These are phyloP conservation scores for Rickenella mellea DNA, from an alignment of 768 basidiomycete species.

Conservation along the genomic window DNA sequence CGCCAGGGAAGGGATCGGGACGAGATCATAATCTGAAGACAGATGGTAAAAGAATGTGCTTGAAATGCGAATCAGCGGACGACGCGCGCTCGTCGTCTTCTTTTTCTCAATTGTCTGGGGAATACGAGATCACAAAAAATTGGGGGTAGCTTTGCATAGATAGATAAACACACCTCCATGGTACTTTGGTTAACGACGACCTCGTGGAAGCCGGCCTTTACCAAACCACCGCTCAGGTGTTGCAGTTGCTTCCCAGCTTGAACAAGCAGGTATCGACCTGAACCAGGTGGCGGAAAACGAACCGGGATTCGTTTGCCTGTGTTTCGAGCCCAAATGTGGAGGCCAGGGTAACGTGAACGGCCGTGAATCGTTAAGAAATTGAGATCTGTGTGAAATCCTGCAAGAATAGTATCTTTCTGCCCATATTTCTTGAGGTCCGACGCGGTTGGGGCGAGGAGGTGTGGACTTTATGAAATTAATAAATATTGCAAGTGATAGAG, in stretches of 20 bases:
- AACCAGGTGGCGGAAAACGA: slow-evolving; percentile 73
- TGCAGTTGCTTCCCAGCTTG: slow-evolving; percentile 96
- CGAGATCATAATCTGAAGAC: slow-evolving; percentile 74
- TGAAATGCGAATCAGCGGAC: slow-evolving; percentile 92
- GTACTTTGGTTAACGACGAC: slow-evolving; percentile 85
- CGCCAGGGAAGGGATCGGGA: slow-evolving; percentile 46
- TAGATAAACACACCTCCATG: slow-evolving; percentile 38
- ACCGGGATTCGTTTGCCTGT: slow-evolving; percentile 85
- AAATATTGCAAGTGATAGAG: background rate
- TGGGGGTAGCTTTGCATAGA: background rate
- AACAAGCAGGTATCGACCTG: slow-evolving; percentile 74
- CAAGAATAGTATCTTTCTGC: slow-evolving; percentile 72
- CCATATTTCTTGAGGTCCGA: slow-evolving; percentile 81
- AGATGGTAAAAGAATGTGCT: slow-evolving; percentile 97
- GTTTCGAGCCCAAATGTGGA: slow-evolving; percentile 94
- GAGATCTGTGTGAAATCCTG: slow-evolving; percentile 91
- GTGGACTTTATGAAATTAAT: slow-evolving; percentile 41
- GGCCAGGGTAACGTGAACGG: slow-evolving; percentile 75
- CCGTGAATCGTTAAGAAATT: slow-evolving; percentile 93
- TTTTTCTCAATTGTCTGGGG: slow-evolving; percentile 54
- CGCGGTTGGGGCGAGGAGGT: slow-evolving; percentile 88
- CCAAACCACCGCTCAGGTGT: slow-evolving; percentile 71
- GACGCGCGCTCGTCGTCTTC: slow-evolving; percentile 46
- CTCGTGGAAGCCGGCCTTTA: slow-evolving; percentile 92
- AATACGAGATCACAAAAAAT: background rate